Evolutionary conservation across 176 grass and related monocot genomes (phyloP), one percentile per base, ranked within the genome.

Genomic region (Oryza glumipatula): DNA sequence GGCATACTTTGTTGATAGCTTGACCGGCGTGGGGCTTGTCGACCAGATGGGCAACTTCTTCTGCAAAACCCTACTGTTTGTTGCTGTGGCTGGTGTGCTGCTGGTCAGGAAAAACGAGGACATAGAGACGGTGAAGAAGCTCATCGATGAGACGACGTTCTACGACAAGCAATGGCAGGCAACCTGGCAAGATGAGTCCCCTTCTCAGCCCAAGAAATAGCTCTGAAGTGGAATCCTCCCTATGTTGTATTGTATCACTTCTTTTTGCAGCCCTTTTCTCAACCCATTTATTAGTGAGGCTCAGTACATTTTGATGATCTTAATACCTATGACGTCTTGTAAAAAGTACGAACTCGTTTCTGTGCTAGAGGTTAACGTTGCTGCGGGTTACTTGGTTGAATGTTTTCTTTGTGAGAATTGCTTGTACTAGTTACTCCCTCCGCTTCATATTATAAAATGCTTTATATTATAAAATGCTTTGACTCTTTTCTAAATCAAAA

Each of bases 101-200:
- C 67, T 95, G 11, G 24, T 98, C 70, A 93, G 96, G 88, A 95
- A 95, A 35, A 98, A 92, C 10, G 91, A 95, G 81, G 96, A 98
- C 82, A 12, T 98, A 0, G 88, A 91, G 2, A 86, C 81, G 21
- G 81, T 98, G 70, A 98, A 91, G 78, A 95, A 89, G 89, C 51
- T 98, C 61, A 72, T 95, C 17, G 93, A 98, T 2, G 96, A 98
- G 87, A 88, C 88, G 0, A 95, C 96, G 1, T 95, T 92, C 81
- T 98, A 98, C 36, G 93, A 95, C 88, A 98, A 91, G 91, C 96
- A 98, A 76, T 98, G 96, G 96, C 91, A 89, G 89, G 83, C 96
- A 72, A 95, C 96, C 45, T 98, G 96, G 96, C 87, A 94, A 86
- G 93, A 98, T 0, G 96, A 98, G 56, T 79, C 76, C 41, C 44